Conservation (phyloP, 192 early-diverging fungal species). For the Endogone sp. region DNA sequence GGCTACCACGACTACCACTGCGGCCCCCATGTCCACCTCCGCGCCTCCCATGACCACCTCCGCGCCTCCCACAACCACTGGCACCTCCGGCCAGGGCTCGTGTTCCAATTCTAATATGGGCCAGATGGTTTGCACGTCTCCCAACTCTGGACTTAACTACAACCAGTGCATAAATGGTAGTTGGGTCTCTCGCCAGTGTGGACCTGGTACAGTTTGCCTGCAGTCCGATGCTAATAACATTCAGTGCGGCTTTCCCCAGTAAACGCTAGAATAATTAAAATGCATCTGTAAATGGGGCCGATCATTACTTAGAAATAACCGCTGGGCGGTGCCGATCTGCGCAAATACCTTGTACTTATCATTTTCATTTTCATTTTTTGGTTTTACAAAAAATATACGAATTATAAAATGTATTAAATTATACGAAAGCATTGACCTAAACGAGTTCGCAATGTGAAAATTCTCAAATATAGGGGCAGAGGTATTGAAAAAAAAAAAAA, state of each 20-base stretch:
- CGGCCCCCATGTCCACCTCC: neutral
- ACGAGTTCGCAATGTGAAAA: too few species aligned
- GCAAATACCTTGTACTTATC: too few species aligned
- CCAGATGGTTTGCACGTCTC: constrained; percentile 1
- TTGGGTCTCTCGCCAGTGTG: constrained; percentile 1
- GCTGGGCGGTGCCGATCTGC: too few species aligned
- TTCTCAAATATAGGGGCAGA: too few species aligned
- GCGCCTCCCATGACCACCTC: neutral
- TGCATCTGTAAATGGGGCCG: too few species aligned
- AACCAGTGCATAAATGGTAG: constrained; percentile 9
- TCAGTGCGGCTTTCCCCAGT: constrained; percentile 10
- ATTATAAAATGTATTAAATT: too few species aligned
- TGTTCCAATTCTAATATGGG: constrained; percentile 5
- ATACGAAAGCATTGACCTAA: too few species aligned
- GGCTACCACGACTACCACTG: constrained; percentile 1
- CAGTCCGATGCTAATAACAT: constrained; percentile 1
- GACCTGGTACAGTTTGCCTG: constrained; percentile 11
- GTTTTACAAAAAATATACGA: too few species aligned
- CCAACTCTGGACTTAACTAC: neutral
- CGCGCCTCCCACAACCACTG: neutral
- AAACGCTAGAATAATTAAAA: too few species aligned
- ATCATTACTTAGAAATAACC: too few species aligned
- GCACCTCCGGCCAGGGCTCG: neutral
- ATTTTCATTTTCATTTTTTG: too few species aligned
- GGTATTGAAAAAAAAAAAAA: too few species aligned